Evolutionary conservation across 2,329 filamentous ascomycete species (phyloP), one percentile per base, ranked within the genome.

Genomic region (Phialemonium atrogriseum): DNA sequence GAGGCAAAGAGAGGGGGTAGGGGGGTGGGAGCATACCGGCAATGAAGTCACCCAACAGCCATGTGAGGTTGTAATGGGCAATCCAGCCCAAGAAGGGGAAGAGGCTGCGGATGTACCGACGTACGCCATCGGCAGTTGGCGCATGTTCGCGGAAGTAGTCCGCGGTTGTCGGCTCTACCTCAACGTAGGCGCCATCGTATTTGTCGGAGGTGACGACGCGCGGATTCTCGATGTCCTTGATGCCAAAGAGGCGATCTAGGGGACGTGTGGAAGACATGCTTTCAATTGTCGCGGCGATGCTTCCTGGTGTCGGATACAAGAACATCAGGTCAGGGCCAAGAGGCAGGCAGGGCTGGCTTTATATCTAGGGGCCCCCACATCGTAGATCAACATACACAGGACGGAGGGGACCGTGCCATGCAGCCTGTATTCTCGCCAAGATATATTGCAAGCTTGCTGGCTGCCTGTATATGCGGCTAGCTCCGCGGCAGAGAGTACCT

Each of bases 21-120:
- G 10, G 5, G 16, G n/a, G 10, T 10, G 14, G 11, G 10, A 14
- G 33, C 51, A 32, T 68, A 62, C 80, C 83, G 34, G 84, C 83
- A 39, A 86, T 70, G 25, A 85, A 48, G 53, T 89, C 84, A 39
- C 83, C 83, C 10, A 70, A 48, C 7, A 87, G 58, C 84, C 84
- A 88, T 54, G 75, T 71, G 5, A 71, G 11, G 46, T 86, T 86
- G 58, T 88, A 89, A 33, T 75, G 66, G 14, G 57, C 52, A 33
- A 86, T 78, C 82, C 82, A 87, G 14, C 65, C 61, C 2, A 73
- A 54, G 45, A 82, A 84, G 0, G 82, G 82, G 45, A 87, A 84
- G 1, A 67, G 38, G 15, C 49, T 49, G 7, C 43, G 57, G 23
- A 72, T 38, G 45, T 85, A 87, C 6, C 54, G 40, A 10, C 49